Evolutionary conservation across 139 green algal genomes (phyloP), one percentile per base, ranked within the genome.

Genomic region (Micractinium conductrix): DNA sequence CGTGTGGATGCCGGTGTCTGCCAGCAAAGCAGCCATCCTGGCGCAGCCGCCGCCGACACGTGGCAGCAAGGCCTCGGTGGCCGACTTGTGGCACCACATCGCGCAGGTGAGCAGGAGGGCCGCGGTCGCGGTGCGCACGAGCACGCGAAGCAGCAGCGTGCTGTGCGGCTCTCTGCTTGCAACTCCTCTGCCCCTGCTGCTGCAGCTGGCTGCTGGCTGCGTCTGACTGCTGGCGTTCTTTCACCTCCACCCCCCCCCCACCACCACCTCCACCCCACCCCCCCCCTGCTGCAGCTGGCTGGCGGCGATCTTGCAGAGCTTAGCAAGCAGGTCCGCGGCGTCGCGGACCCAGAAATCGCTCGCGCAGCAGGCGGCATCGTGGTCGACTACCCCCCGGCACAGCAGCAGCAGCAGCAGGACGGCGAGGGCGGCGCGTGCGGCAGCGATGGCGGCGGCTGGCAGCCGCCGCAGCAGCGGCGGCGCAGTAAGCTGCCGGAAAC

Each of bases 1-100:
- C 30, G 94, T 97, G 55, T 98, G 95, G 95, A 93, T 96, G 79
- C 82, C 88, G 2, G 95, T 93, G 26, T 90, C 93, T 0, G 91
- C 82, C 55, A 90, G 89, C 42, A 87, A 71, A 17, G 74, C 85
- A 70, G n/a, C 95, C 14, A 72, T 96, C 30, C 86, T 96, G 21
- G n/a, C 38, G 26, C 44, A 73, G 35, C n/a, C 63, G 22, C 33
- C 79, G 4, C 35, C 70, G 17, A 58, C 79, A 33, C 42, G 65
- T 35, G 74, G 28, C 62, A 44, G 85, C 40, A 45, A 40, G 42
- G 40, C 22, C 12, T 19, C n/a, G 9, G 68, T 28, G 21, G 37
- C 30, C 0, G 53, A 48, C 12, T 1, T 55, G 43, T 55, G 72
- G 81, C 58, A 65, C 42, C 45, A 33, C 43, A 44, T 79, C 4